Conservation (phyloP, 768 basidiomycete species). For the Leccinellum luteum region DNA sequence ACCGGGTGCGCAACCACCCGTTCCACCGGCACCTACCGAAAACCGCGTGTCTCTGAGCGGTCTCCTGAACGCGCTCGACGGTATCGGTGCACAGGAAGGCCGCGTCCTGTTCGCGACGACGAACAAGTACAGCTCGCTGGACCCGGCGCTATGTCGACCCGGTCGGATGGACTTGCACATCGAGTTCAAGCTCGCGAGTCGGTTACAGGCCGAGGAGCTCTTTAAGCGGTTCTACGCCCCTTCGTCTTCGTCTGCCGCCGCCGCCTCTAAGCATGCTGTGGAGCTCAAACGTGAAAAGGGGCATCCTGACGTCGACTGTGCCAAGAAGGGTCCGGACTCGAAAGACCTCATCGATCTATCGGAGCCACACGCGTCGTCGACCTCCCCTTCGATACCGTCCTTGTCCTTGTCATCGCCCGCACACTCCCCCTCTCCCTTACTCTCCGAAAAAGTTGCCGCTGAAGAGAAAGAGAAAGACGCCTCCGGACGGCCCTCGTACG, state of each 20-base stretch:
- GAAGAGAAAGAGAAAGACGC: background rate
- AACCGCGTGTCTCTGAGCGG: conserved; percentile 65
- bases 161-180: conserved; percentile 81
- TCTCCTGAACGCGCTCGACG: conserved; percentile 76
- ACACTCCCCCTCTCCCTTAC: background rate
- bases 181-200: conserved; percentile 73
- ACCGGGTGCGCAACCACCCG: conserved; percentile 11
- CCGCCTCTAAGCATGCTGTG: background rate
- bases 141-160: conserved; percentile 71
- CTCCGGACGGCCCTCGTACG: conserved; percentile 1
- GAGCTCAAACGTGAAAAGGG: conserved; percentile 1
- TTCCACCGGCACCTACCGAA: conserved; percentile 11
- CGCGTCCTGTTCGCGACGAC: conserved; percentile 78
- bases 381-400: background rate
- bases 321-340: background rate
- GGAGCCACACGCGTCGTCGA: background rate
- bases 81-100: conserved; percentile 78
- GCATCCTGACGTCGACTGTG: background rate
- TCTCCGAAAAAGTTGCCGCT: conserved; percentile 19
- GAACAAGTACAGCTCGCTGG: conserved; percentile 67
- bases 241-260: background rate
- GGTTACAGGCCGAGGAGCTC: conserved; percentile 61
- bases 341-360: conserved; percentile 21
- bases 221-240: conserved; percentile 70
- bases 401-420: background rate